Evolutionary conservation across 805 yeast species (phyloP).

Genomic region (Metschnikowia matae): DNA sequence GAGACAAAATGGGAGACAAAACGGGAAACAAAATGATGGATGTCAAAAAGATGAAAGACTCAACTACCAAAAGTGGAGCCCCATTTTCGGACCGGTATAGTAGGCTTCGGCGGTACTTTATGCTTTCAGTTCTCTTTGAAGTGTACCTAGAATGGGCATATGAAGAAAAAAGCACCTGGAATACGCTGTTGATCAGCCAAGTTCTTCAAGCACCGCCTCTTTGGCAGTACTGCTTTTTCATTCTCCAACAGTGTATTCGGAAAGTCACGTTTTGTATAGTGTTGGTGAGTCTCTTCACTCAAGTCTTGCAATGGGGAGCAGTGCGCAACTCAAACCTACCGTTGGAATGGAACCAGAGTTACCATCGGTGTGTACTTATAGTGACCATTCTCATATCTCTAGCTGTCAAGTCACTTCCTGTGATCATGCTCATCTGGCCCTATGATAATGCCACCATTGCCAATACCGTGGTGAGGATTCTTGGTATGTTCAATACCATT

Average conservation of each 20-base stretch:
- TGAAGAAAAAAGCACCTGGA: constrained; percentile 58
- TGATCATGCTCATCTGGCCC: constrained; percentile 94
- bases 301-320: constrained; percentile 20
- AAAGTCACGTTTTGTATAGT: constrained; percentile 37
- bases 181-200: constrained; percentile 21
- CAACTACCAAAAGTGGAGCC: background rate
- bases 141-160: constrained; percentile 91
- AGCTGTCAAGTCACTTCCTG: constrained; percentile 80
- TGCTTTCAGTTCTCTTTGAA: constrained; percentile 73
- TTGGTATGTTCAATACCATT: constrained; percentile 57
- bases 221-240: constrained; percentile 54
- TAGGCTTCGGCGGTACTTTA: constrained; percentile 41
- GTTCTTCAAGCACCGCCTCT: constrained; percentile 34
- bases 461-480: constrained; percentile 52
- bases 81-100: constrained; percentile 16
- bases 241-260: constrained; percentile 48
- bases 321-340: constrained; percentile 16
- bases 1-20: too few species aligned
- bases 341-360: constrained; percentile 29
- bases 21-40: too few species aligned
- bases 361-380: constrained; percentile 46
- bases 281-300: constrained; percentile 25
- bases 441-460: constrained; percentile 73
- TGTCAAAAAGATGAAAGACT: background rate
- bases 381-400: constrained; percentile 72